These are phyloP conservation scores for Cordyceps cateniannulata DNA, from an alignment of 2,329 filamentous ascomycete species.

Conservation along the genomic window DNA sequence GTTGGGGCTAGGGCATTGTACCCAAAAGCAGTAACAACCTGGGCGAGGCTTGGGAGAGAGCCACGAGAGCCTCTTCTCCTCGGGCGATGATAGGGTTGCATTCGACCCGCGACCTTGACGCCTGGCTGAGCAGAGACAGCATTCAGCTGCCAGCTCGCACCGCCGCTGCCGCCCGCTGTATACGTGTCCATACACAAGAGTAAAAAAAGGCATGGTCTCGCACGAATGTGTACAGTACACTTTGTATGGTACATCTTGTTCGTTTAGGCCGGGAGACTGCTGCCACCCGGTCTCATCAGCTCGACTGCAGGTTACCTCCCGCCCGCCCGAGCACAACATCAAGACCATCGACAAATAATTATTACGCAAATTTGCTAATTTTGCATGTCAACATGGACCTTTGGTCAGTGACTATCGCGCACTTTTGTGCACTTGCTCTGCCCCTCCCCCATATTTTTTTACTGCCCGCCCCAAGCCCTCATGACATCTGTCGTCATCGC, in stretches of 20 bases:
- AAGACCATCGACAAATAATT: not conserved
- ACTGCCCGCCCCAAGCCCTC: not conserved
- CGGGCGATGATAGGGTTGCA: slow-evolving; percentile 3
- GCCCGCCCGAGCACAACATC: not conserved
- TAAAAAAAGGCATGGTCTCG: not conserved
- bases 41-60: not conserved
- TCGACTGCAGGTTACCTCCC: not conserved
- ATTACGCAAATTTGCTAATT: not conserved
- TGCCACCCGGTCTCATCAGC: not conserved
- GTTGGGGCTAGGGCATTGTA: no score
- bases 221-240: not conserved
- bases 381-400: not conserved
- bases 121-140: slow-evolving; percentile 9
- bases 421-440: not conserved
- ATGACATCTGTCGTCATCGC: slow-evolving; percentile 12
- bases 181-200: not conserved
- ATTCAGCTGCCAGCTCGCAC: not conserved
- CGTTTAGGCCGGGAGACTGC: not conserved
- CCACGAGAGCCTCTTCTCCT: not conserved
- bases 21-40: no score
- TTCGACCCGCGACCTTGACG: no score
- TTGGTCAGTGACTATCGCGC: not conserved
- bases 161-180: not conserved
- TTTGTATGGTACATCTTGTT: not conserved
- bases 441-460: not conserved